phyloP scores from a whole-genome alignment of 2,329 filamentous ascomycete genomes.

The Aspergillus viridinutans region DNA sequence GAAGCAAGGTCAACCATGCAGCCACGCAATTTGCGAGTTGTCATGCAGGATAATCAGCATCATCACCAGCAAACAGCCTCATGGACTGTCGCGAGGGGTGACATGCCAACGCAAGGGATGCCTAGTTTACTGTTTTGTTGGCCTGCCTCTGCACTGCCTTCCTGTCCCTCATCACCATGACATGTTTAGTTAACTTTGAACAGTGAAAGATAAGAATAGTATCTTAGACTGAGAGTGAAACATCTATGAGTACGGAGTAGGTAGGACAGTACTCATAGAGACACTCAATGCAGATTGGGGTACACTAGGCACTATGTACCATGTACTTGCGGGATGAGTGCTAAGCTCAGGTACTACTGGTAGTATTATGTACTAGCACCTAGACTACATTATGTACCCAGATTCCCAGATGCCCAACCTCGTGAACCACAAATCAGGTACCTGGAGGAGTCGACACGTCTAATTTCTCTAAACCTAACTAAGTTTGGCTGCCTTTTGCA shows the following conservation, averaged over 20 bases:
- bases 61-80: slow-evolving; percentile 13
- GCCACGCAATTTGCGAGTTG: background rate
- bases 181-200: background rate
- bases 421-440: background rate
- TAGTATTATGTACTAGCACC: background rate
- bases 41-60: slow-evolving; percentile 12
- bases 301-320: background rate
- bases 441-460: background rate
- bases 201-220: background rate
- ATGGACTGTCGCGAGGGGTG: slow-evolving; percentile 10
- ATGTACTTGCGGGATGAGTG: background rate
- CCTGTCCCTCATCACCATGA: background rate
- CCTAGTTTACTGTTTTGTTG: background rate
- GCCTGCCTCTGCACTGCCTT: background rate
- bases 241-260: background rate
- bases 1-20: background rate
- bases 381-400: background rate
- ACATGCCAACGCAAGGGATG: slow-evolving; percentile 22
- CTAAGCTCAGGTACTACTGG: background rate
- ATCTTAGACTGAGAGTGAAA: background rate
- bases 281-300: background rate
- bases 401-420: background rate
- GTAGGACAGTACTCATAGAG: background rate
- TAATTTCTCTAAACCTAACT: slow-evolving; percentile 19
- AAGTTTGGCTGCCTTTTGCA: slow-evolving; percentile 50